Evolutionary conservation across 192 early-diverging fungal species (phyloP), one percentile per base, ranked within the genome.

Genomic region (Coemansia sp.): DNA sequence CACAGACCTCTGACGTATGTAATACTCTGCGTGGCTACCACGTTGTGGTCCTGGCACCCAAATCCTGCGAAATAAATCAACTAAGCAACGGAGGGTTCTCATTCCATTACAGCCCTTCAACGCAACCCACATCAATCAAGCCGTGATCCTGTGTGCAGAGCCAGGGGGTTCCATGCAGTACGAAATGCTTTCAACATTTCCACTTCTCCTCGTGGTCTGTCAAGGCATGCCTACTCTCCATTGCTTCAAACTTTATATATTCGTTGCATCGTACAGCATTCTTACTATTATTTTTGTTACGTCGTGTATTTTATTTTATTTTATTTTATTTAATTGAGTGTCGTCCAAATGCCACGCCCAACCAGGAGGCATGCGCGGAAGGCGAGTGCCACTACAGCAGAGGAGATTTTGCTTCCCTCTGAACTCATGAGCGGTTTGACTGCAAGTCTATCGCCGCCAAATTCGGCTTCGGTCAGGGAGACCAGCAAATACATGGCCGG

Each of bases 401-500:
- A 72, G 57, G 70, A 72, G 17, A 72, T 78, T 46, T 54, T 78
- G 63, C 72, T 80, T 14, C 78, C 78, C n/a, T 63, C 58, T 5
- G 78, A 80, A 73, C 78, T 80, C 6, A 80, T 75, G 72, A 63
- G 57, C 23, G 78, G 73, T 30, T 70, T 80, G 32, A 80, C 78
- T 31, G 71, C 72, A 20, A 66, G 46, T 9, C 57, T 80, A 14
- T 71, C 78, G 21, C 57, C 67, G 4, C 71, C 66, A n/a, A 11
- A 31, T 20, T 14, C 52, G 51, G 24, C 21, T 31, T 20, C 17
- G n/a, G 19, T 32, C 23, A 46, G 19, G 23, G 51, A 61, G 10
- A 30, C 50, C 25, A 39, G 22, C 46, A n/a, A 33, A 27, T 56
- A 24, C 8, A 30, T 50, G 21, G 39, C 57, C 33, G 51, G 24